Conservation (phyloP, 176 grass and related monocot species). For the Oryza punctata region DNA sequence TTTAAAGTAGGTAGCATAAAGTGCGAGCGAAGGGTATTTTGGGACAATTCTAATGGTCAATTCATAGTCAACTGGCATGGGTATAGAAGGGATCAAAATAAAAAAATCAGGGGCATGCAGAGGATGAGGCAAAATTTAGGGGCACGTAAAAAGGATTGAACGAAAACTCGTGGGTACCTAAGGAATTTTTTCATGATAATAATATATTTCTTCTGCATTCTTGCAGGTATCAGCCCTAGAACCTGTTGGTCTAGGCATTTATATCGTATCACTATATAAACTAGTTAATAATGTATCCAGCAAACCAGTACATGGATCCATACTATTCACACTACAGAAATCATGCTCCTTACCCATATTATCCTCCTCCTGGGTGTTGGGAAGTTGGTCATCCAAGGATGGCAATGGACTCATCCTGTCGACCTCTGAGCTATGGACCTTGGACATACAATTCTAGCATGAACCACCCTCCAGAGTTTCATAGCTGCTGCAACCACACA, state of each 20-base stretch:
- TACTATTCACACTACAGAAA: constrained; percentile 59
- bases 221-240: constrained; percentile 33
- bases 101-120: too few species aligned
- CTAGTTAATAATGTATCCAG: constrained; percentile 49
- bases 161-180: too few species aligned
- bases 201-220: not conserved
- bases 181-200: not conserved
- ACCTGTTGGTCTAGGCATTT: constrained; percentile 26
- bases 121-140: too few species aligned
- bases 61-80: too few species aligned
- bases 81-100: too few species aligned
- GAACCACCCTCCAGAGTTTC: constrained; percentile 35
- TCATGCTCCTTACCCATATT: constrained; percentile 43
- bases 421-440: constrained; percentile 38
- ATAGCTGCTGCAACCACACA: constrained; percentile 38
- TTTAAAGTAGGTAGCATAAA: too few species aligned
- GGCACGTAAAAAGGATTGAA: too few species aligned
- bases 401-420: constrained; percentile 37
- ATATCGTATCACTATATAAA: too few species aligned
- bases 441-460: constrained; percentile 46
- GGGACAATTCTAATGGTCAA: too few species aligned
- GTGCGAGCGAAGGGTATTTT: too few species aligned
- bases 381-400: constrained; percentile 36
- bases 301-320: constrained; percentile 66
- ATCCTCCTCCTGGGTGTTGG: constrained; percentile 42